Conservation (phyloP, 1,284 basidiomycete genomes). For the Cryptococcus sp. region DNA sequence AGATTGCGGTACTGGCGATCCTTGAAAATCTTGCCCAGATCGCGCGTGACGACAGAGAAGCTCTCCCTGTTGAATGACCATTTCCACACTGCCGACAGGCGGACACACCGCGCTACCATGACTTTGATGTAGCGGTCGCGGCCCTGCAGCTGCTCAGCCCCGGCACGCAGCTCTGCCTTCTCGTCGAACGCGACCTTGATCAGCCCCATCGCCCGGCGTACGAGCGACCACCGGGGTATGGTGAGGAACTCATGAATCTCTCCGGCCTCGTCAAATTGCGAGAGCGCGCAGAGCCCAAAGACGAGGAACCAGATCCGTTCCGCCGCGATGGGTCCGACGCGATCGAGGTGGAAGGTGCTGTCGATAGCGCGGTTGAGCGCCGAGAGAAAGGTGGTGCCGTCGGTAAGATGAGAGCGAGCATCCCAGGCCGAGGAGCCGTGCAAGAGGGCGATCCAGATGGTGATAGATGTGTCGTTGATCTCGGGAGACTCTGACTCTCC, state of each 20-base stretch:
- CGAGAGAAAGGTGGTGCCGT: conserved; percentile 48
- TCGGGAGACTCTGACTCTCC: conserved; percentile 43
- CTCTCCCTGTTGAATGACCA: conserved; percentile 65
- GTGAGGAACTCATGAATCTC: conserved; percentile 51
- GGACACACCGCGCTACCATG: conserved; percentile 69
- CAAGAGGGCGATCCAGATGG: conserved; percentile 73
- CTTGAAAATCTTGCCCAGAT: conserved; percentile 72
- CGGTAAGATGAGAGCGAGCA: conserved; percentile 9
- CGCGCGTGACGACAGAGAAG: conserved; percentile 63
- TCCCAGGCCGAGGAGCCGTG: conserved; percentile 52
- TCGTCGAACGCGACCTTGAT: conserved; percentile 61
- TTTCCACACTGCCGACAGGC: conserved; percentile 66
- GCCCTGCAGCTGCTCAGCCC: conserved; percentile 55
- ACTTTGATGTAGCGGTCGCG: conserved; percentile 73
- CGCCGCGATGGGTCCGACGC: conserved; percentile 55
- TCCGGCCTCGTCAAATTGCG: conserved; percentile 73
- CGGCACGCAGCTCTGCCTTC: conserved; percentile 53
- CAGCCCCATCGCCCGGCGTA: conserved; percentile 58
- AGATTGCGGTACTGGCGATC: conserved; percentile 76
- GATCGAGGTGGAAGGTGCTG: conserved; percentile 26
- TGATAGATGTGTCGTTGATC: conserved; percentile 56
- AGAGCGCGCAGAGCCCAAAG: conserved; percentile 68
- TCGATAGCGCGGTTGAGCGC: conserved; percentile 48
- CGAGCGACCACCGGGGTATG: conserved; percentile 65
- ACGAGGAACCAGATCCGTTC: conserved; percentile 71